Evolutionary conservation across 495 filamentous ascomycete species (phyloP), one percentile per base, ranked within the genome.

Genomic region (Penicillium pulvis): DNA sequence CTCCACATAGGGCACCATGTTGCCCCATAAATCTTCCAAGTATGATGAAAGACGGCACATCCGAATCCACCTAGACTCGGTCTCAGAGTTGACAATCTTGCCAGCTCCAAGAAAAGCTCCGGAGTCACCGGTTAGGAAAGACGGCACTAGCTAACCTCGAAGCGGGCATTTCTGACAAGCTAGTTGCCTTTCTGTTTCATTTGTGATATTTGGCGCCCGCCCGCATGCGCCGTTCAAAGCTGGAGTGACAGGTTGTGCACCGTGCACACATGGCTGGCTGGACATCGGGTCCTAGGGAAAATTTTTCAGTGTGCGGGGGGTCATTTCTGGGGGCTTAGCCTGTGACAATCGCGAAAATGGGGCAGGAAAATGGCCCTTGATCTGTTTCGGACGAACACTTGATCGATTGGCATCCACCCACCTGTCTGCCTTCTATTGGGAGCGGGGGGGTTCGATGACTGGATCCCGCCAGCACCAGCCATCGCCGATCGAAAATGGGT

Each of bases 181-280:
- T 51, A 51, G 20, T 51, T 35, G 6, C 14, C 20, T 31, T 51
- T 17, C 8, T 10, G 26, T 17, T 8, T 17, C 20, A 35, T 26
- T 35, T 31, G 9, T 51, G 26, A 7, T 17, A n/a, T 51, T 51
- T 35, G 17, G 30, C 26, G 48, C 48, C 48, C 14, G 26, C n/a
- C 26, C 31, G 44, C 45, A 42, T 55, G 30, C 26, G 17, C n/a
- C 17, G 28, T 47, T n/a, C 49, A 33, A 53, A 41, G 42, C 23
- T 36, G 23, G 39, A 23, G 28, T n/a, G 24, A 17, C 41, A 31
- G 28, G 41, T 14, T 36, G 43, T 51, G 44, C 28, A 47, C 60
- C 49, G 56, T 59, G 61, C 55, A 42, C 45, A 16, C 16, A 63
- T 64, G 61, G 61, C 61, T 64, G 58, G 64, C 64, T 67, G 58